phyloP scores from a whole-genome alignment of 2,329 filamentous ascomycete genomes.

The Conoideocrella luteorostrata region DNA sequence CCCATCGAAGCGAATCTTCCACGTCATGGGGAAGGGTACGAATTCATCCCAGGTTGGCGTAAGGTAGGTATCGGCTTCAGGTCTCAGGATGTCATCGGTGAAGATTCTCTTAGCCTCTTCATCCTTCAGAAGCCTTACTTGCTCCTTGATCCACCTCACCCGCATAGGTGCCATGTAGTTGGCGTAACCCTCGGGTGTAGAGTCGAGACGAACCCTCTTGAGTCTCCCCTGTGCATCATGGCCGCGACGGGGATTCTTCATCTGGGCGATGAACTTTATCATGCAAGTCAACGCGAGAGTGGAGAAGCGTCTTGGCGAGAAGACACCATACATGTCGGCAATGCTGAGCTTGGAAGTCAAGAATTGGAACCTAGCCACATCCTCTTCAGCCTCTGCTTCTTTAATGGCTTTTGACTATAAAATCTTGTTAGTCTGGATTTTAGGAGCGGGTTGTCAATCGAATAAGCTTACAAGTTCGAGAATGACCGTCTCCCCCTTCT shows the following conservation, averaged over 20 bases:
- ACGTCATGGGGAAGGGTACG: slow-evolving; percentile 12
- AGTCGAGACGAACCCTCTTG: slow-evolving; percentile 13
- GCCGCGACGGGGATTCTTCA: slow-evolving; percentile 13
- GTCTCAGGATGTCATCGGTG: slow-evolving; percentile 6
- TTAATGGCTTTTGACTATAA: background rate
- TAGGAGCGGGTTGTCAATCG: too few relatives aligned
- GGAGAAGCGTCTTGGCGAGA: slow-evolving; percentile 4
- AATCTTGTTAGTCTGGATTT: too few relatives aligned
- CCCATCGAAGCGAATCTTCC: background rate
- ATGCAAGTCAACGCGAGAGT: slow-evolving; percentile 9
- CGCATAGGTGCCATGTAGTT: slow-evolving; percentile 18
- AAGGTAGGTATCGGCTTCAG: slow-evolving; percentile 13
- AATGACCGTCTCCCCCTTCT: slow-evolving; percentile 8
- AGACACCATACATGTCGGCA: background rate
- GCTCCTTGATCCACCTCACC: slow-evolving; percentile 9
- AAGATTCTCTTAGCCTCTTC: slow-evolving; percentile 8
- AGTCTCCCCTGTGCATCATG: slow-evolving; percentile 10
- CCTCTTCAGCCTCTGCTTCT: background rate
- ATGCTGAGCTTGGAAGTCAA: background rate
- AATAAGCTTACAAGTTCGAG: slow-evolving; percentile 11
- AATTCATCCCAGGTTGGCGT: slow-evolving; percentile 17
- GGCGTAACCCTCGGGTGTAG: slow-evolving; percentile 11
- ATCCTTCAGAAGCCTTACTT: background rate
- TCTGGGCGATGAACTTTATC: slow-evolving; percentile 14
- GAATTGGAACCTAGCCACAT: background rate